These are phyloP conservation scores for Plasmodium falciparum DNA, from an alignment of 169 alveolate species.

Conservation along the genomic window DNA sequence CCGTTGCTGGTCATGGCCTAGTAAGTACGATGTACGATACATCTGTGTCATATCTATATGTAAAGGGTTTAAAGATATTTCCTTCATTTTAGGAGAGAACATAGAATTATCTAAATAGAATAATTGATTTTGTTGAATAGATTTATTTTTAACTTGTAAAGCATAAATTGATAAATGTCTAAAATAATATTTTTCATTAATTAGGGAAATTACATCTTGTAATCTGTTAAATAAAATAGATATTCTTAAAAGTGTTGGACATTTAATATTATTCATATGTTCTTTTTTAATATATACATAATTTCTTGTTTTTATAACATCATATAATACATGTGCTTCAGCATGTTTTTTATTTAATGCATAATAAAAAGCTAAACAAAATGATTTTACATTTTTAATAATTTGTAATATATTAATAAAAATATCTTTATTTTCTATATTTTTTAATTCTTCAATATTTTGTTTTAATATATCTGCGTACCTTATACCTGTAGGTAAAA, in stretches of 20 bases:
- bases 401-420: slow-evolving; percentile 83
- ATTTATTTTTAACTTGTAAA: slow-evolving; percentile 58
- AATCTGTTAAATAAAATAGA: slow-evolving; percentile 76
- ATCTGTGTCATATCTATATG: slow-evolving; percentile 42
- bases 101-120: slow-evolving; percentile 46
- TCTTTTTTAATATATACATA: slow-evolving; percentile 39
- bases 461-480: slow-evolving; percentile 84
- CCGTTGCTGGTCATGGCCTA: slow-evolving; percentile 13
- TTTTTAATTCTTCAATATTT: slow-evolving; percentile 79
- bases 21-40: slow-evolving; percentile 13
- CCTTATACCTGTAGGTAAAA: slow-evolving; percentile 72
- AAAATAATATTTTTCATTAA: slow-evolving; percentile 44
- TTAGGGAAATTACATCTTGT: slow-evolving; percentile 53
- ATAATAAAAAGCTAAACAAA: slow-evolving; percentile 80
- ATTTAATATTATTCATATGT: slow-evolving; percentile 12
- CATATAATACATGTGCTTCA: slow-evolving; percentile 83
- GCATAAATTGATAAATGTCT: slow-evolving; percentile 62
- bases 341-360: slow-evolving; percentile 73
- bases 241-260: slow-evolving; percentile 76
- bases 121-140: neutral
- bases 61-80: slow-evolving; percentile 31
- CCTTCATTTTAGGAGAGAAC: slow-evolving; percentile 25
- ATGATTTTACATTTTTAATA: slow-evolving; percentile 79
- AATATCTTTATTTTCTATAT: slow-evolving; percentile 48
- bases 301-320: slow-evolving; percentile 82